phyloP scores from a whole-genome alignment of 768 basidiomycete genomes.

The Goffeauzyma gilvescens region DNA sequence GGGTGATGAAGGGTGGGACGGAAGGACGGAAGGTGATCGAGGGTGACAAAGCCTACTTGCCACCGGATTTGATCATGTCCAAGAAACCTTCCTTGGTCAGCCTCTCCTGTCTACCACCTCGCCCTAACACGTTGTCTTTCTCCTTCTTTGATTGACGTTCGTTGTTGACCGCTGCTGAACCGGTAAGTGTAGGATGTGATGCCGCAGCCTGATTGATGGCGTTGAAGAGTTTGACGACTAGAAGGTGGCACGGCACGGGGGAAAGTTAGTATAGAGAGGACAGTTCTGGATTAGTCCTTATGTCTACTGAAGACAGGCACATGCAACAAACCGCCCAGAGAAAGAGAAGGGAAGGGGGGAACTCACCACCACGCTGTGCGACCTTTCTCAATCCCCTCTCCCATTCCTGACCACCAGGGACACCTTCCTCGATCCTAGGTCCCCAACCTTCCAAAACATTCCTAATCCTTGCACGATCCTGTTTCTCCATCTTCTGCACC shows the following conservation, averaged over 20 bases:
- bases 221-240: constrained; percentile 34
- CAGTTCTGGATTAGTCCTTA: too few species aligned
- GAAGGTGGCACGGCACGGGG: neutral
- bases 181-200: constrained; percentile 11
- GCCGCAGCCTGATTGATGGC: constrained; percentile 30
- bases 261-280: neutral
- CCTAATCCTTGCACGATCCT: constrained; percentile 29
- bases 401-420: constrained; percentile 29
- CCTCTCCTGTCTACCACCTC: constrained; percentile 25
- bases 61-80: constrained; percentile 30
- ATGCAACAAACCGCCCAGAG: neutral
- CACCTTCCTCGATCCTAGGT: constrained; percentile 11
- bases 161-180: constrained; percentile 13
- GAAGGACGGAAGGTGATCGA: too few species aligned
- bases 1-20: too few species aligned
- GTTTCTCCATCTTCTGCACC: constrained; percentile 26
- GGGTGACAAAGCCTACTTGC: constrained; percentile 1
- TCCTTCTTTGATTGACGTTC: constrained; percentile 26
- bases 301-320: neutral
- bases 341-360: neutral
- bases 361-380: constrained; percentile 33
- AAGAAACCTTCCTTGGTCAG: constrained; percentile 33
- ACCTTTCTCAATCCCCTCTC: constrained; percentile 32
- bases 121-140: constrained; percentile 31
- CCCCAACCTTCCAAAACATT: constrained; percentile 32